Base-by-base conservation (phyloP, 495 filamentous ascomycete species). In the Penicillium robsamsonii region DNA sequence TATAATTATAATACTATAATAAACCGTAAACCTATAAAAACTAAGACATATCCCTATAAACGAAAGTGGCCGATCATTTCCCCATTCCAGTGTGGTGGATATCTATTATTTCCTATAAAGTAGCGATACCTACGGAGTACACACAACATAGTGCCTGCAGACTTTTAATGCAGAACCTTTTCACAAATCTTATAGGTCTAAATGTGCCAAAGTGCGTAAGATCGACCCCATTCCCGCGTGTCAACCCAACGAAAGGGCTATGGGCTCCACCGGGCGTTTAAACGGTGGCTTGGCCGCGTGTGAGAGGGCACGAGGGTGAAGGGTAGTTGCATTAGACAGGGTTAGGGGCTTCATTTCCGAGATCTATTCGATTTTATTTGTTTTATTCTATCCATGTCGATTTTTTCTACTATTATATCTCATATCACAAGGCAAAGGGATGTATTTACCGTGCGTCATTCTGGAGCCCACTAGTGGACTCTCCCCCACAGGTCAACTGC, bases 151-250 rank as follows among this genome's bases (percentile, higher is more conserved):
- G 35, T 17, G 15, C 35, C 35, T 38, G 35, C 35, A 38, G 35
- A n/a, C n/a, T n/a, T 37, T 24, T 4, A 27, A 15, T 41, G 49
- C 35, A 38, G 35, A 50, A 38, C 17, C n/a, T 12, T 9, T 40
- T 12, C 4, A 49, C 12, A 30, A 22, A 30, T 31, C n/a, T 8
- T 7, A 38, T 38, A 38, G 35, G 35, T 1, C 35, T 15, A 17
- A 38, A n/a, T 8, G 35, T 3, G 35, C 1, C 0, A 17, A 38
- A 41, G 37, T 58, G 61, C 47, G 54, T 58, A 66, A 66, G 58
- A 64, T 64, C 43, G 61, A 35, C 58, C 61, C 61, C 58, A 64
- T 59, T 61, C 52, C 58, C 58, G 58, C 48, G 64, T 64, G 63
- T 63, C 60, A 58, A 60, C 44, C 50, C 49, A 59, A 42, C 44